Evolutionary conservation across 2,329 filamentous ascomycete species (phyloP).

Genomic region (Penicillium sp.): DNA sequence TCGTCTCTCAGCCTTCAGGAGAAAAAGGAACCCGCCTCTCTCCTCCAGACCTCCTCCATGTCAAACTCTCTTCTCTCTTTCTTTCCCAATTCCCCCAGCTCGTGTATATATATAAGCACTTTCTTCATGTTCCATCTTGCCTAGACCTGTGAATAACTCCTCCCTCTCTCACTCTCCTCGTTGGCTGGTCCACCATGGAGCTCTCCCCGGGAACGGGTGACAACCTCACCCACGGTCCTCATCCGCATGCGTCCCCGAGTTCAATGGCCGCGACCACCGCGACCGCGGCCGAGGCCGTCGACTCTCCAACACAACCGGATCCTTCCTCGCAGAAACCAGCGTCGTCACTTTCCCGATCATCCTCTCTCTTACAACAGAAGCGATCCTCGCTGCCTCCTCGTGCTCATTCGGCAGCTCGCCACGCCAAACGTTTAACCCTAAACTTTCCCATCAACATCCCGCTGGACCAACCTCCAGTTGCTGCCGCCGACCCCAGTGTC

Average conservation of each 20-base stretch:
- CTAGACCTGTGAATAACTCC: constrained; percentile 3
- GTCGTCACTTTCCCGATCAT: constrained; percentile 24
- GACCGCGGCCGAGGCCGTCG: constrained; percentile 25
- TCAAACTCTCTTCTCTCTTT: constrained; percentile 16
- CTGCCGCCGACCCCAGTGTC: constrained; percentile 32
- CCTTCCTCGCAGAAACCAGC: constrained; percentile 25
- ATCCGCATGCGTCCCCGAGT: constrained; percentile 40
- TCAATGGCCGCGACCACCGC: constrained; percentile 27
- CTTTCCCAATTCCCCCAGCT: constrained; percentile 2
- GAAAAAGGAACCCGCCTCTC: not conserved
- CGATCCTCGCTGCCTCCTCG: constrained; percentile 43
- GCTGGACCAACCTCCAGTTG: constrained; percentile 30
- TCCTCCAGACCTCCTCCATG: constrained; percentile 2
- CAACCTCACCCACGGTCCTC: constrained; percentile 32
- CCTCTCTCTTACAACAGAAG: constrained; percentile 36
- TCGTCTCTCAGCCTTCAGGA: not conserved
- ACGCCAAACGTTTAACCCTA: constrained; percentile 53
- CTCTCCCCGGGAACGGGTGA: constrained; percentile 40
- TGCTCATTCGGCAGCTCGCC: constrained; percentile 45
- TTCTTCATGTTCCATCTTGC: constrained; percentile 17
- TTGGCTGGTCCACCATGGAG: constrained; percentile 43
- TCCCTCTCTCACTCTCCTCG: constrained; percentile 21
- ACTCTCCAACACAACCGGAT: constrained; percentile 22
- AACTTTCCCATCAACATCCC: constrained; percentile 55
- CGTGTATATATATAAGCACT: constrained; percentile 16